Percentiles rank a stretch among this genome's conserved stretches.
Evolutionary conservation across 768 basidiomycete species (phyloP).

Genomic region (Tulasnella sp.): DNA sequence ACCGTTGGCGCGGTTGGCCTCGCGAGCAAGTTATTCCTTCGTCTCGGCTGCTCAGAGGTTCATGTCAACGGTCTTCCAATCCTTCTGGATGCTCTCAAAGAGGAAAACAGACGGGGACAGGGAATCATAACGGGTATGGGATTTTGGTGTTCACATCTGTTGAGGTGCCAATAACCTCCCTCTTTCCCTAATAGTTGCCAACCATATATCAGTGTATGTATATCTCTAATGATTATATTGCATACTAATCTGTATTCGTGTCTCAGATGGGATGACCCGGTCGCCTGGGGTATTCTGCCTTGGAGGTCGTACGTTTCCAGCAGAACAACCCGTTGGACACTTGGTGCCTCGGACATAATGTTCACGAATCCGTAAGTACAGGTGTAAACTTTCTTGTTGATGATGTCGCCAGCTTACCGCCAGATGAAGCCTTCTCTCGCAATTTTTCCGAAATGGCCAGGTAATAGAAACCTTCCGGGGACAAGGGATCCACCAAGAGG

Average conservation of each 20-base stretch:
- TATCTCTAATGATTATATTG: slow-evolving; percentile 8
- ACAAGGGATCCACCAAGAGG: slow-evolving; percentile 84
- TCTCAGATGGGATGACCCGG: slow-evolving; percentile 66
- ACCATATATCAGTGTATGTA: slow-evolving; percentile 89
- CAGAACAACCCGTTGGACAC: slow-evolving; percentile 75
- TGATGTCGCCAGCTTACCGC: slow-evolving; percentile 42
- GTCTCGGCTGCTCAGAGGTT: slow-evolving; percentile 60
- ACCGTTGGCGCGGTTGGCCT: slow-evolving; percentile 72
- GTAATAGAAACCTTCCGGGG: slow-evolving; percentile 92
- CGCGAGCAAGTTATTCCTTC: slow-evolving; percentile 75
- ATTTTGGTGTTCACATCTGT: neutral
- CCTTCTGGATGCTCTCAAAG: slow-evolving; percentile 64
- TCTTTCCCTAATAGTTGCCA: slow-evolving; percentile 63
- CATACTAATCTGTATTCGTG: slow-evolving; percentile 20
- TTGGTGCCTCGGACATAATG: slow-evolving; percentile 92
- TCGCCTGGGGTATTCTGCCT: slow-evolving; percentile 88
- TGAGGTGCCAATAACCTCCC: slow-evolving; percentile 39
- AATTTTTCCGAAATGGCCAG: slow-evolving; percentile 88
- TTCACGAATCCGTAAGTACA: slow-evolving; percentile 84
- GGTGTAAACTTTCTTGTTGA: slow-evolving; percentile 17
- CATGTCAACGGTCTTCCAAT: slow-evolving; percentile 70
- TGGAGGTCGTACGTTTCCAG: slow-evolving; percentile 60
- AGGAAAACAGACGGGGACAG: slow-evolving; percentile 54
- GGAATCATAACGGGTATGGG: slow-evolving; percentile 71
- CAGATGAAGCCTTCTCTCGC: slow-evolving; percentile 65